These are phyloP conservation scores for Phytophthora nicotianae DNA, from an alignment of 352 stramenopile genomes.

Conservation along the genomic window DNA sequence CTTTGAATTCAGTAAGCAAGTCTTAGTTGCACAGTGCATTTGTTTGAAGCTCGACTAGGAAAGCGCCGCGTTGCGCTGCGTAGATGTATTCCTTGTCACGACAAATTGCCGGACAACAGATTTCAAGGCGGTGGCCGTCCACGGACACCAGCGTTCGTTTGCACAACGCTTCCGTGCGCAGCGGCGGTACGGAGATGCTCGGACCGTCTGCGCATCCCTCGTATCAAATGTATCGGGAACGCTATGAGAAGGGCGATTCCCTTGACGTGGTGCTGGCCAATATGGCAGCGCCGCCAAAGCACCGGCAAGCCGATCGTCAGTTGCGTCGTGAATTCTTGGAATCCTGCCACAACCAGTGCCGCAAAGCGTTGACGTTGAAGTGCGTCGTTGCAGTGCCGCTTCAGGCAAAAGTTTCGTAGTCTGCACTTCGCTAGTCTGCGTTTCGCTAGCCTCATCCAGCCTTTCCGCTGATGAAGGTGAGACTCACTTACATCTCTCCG, in stretches of 20 bases:
- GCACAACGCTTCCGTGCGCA: conserved; percentile 10
- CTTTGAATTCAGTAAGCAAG: conserved; percentile 12
- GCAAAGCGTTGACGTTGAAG: conserved; percentile 27
- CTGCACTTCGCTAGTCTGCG: conserved; percentile 2
- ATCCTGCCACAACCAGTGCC: conserved; percentile 5
- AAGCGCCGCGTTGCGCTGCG: not conserved
- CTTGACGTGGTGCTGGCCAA: conserved; percentile 11
- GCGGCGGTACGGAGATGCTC: conserved; percentile 22
- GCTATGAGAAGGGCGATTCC: conserved; percentile 16
- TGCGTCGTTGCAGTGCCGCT: not conserved
- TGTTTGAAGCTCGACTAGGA: conserved; percentile 17
- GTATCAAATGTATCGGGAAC: conserved; percentile 16
- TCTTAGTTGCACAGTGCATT: conserved; percentile 2
- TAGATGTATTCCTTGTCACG: not conserved
- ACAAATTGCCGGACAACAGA: conserved; percentile 7
- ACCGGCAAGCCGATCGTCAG: conserved; percentile 17
- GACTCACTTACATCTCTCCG: conserved; percentile 17
- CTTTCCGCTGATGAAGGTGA: conserved; percentile 25
- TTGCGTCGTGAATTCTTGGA: not conserved
- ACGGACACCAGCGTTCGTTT: conserved; percentile 12
- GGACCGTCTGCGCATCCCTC: conserved; percentile 11
- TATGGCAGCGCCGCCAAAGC: conserved; percentile 2
- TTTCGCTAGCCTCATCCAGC: conserved; percentile 12
- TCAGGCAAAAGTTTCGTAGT: not conserved
- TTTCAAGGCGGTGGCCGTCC: too few relatives aligned